Evolutionary conservation across 1,284 basidiomycete species (phyloP).

Genomic region (Irpex sp.): DNA sequence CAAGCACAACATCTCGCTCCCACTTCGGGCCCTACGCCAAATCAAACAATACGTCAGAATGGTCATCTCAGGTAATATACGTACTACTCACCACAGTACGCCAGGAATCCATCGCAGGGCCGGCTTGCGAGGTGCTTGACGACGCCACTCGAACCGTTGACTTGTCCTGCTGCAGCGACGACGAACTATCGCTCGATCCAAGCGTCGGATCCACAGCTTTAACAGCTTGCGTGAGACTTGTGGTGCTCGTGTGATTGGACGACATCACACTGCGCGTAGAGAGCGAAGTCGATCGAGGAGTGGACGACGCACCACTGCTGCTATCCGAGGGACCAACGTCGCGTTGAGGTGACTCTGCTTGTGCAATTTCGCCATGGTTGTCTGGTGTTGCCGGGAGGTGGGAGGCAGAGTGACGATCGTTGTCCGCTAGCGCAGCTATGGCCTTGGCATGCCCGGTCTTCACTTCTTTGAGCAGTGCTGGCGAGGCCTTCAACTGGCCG

Average conservation of each 20-base stretch:
- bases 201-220: background rate
- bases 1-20: background rate
- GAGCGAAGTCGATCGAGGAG: background rate
- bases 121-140: background rate
- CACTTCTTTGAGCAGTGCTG: background rate
- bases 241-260: background rate
- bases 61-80: background rate
- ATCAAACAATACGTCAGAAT: background rate
- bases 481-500: background rate
- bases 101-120: conserved; percentile 22
- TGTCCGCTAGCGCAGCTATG: background rate
- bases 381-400: background rate
- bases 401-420: background rate
- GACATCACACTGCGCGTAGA: background rate
- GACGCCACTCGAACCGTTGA: conserved; percentile 3
- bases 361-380: background rate
- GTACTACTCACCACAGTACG: conserved; percentile 22
- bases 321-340: background rate
- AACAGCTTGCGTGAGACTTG: background rate
- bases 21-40: background rate
- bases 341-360: background rate
- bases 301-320: background rate
- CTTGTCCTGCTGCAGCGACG: background rate
- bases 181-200: background rate
- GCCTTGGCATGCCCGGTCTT: background rate